Base-by-base conservation (phyloP, 768 basidiomycete species). In the Russula olivacea region DNA sequence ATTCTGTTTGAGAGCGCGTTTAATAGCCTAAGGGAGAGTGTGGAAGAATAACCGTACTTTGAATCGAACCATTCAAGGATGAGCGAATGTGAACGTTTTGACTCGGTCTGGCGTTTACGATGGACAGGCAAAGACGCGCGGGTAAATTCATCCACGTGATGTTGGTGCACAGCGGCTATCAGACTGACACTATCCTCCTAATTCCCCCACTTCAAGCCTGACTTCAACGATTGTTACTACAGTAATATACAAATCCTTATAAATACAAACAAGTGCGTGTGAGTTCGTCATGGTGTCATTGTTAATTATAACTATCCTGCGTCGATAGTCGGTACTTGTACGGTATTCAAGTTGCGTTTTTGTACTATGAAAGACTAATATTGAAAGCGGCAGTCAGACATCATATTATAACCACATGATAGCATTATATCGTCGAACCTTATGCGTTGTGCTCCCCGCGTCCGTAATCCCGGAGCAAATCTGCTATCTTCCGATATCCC, bases 1-100 rank as follows among this genome's bases (percentile, higher is more conserved):
- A 72, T 93, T 94, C 91, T 93, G 66, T 34, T 36, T 36, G 21
- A 21, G 43, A 10, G n/a, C 7, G n/a, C 53, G 52, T 47, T 64
- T 21, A 52, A 58, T 36, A 11, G 5, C 12, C 10, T 5, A 19
- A 43, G 17, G 45, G 5, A 28, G 36, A 34, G 34, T 11, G 17
- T 17, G 32, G 19, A 0, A 21, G 19, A 10, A 53, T 2, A 28
- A 52, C 14, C 0, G 34, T 58, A 63, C 61, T 53, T 63, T 63
- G 43, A 63, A 63, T 58, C 61, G 50, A 25, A 63, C 61, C 56
- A 63, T 63, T n/a, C 30, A 59, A 3, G 15, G 15, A 38, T 15
- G 14, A 40, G 3, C 34, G 34, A 11, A 34, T 34, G 11, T 11
- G 34, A 34, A 34, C 34, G 34, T 9, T 34, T 34, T 34, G 28